Base-by-base conservation (phyloP, 345 rosid species). In the Salix udensis region DNA sequence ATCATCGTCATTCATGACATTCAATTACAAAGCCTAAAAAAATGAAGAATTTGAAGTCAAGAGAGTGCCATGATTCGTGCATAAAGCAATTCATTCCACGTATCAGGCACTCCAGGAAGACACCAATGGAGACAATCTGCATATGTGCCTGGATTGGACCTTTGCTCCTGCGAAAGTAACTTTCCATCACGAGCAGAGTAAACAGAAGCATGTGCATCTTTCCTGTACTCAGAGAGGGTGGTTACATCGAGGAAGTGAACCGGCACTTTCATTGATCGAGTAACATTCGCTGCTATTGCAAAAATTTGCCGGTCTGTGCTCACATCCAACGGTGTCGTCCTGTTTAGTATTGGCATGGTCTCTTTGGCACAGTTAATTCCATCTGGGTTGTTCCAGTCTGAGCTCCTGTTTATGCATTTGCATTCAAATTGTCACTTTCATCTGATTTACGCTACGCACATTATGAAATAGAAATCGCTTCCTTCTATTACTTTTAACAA, bases 101-200 rank as follows among this genome's bases (percentile, higher is more conserved):
- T 70, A 53, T 70, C 78, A 34, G 82, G 82, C 26, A 79, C 18
- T 34, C 82, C 78, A n/a, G 78, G 82, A 8, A 75, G 60, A 31
- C 82, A 79, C 76, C 78, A 79, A 23, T 79, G 82, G 2, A 79
- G 71, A 28, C 82, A 79, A 70, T 79, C 82, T 36, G 82, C 78
- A 48, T 67, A n/a, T 4, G 1, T 6, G 1, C 46, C 67, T 23
- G 61, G 82, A 4, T 26, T 48, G 2, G 61, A 23, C 31, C 44
- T 79, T 21, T 70, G 70, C 39, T 70, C 61, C 4, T 37, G 55
- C 0, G 77, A 24, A n/a, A 78, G 73, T 16, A 60, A 14, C 16
- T 55, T 58, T 13, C 72, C 72, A 23, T 24, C 42, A 2, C 36
- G 55, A 26, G 53, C 24, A 1, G 70, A 7, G 44, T 79, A 75